Evolutionary conservation across 441 rosid species (phyloP), one percentile per base, ranked within the genome.

Genomic region (Euphorbia schlechtendalii): DNA sequence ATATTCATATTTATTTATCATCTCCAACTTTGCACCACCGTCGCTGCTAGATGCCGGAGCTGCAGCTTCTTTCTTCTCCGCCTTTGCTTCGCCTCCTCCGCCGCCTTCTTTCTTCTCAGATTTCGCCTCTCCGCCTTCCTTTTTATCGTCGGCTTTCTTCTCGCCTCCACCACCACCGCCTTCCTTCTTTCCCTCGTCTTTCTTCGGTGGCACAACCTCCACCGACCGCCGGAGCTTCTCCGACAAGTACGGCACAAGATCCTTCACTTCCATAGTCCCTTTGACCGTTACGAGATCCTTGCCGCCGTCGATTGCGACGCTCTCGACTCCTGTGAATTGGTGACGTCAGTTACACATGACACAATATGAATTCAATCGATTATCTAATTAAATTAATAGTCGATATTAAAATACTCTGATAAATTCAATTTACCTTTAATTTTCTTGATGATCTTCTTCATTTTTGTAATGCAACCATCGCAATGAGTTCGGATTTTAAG

Each of bases 401-500:
- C 1, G 7, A 73, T 59, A 51, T 60, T 41, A 36, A 17, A 69
- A 57, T 74, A 53, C 45, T 18, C 28, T 10, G 22, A 21, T 9
- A 54, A 49, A 12, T 55, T 7, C 6, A 38, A 17, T 20, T 7
- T 8, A 92, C 98, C 98, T 51, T 83, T 54, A 61, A 63, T 66
- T 51, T 81, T 92, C 46, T 1, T 13, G 61, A 90, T 83, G 20
- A 82, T 81, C 72, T 56, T 90, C 66, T 69, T 58, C 40, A 88
- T 86, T 49, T 93, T 90, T 13, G 73, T 61, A 54, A 84, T 75
- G 72, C 99, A 93, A 28, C 90, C 90, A 5, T 87, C 91, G 38
- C 99, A 93, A 71, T 93, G 99, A 4, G 86, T 68, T 66, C 79
- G 76, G 20, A 86, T 82, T 78, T 88, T 88, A 70, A 93, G 61